These are phyloP conservation scores for Penicillium concentricum DNA, from an alignment of 2,329 filamentous ascomycete genomes.

Conservation along the genomic window DNA sequence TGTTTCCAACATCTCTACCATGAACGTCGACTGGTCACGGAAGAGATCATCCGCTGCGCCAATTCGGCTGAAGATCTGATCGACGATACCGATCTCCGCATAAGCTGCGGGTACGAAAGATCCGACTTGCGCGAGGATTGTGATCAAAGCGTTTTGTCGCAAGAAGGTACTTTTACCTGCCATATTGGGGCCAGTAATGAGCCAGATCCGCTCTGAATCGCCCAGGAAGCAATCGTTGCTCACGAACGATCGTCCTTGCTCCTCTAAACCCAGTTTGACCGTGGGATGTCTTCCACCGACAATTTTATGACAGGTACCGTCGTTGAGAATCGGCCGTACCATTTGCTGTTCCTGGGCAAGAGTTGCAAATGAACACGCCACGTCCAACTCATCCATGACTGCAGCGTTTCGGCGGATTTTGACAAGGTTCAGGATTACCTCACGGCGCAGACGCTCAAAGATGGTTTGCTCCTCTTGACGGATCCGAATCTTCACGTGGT, in stretches of 20 bases:
- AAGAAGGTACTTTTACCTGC: slow-evolving; percentile 95
- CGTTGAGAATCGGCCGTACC: slow-evolving; percentile 70
- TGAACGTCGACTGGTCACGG: slow-evolving; percentile 93
- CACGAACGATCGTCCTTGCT: slow-evolving; percentile 78
- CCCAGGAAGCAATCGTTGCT: slow-evolving; percentile 83
- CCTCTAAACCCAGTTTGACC: slow-evolving; percentile 77
- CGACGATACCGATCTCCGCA: slow-evolving; percentile 85
- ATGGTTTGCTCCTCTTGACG: slow-evolving; percentile 80
- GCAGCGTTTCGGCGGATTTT: slow-evolving; percentile 83
- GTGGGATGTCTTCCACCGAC: slow-evolving; percentile 87
- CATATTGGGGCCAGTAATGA: slow-evolving; percentile 90
- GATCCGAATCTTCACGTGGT: slow-evolving; percentile 74
- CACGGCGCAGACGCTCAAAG: slow-evolving; percentile 69
- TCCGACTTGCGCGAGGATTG: slow-evolving; percentile 87
- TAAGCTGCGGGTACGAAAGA: slow-evolving; percentile 88
- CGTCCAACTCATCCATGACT: slow-evolving; percentile 91
- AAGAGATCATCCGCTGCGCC: slow-evolving; percentile 96
- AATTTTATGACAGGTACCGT: slow-evolving; percentile 67
- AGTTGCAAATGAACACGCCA: slow-evolving; percentile 78
- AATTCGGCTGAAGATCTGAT: slow-evolving; percentile 90
- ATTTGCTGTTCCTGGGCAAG: slow-evolving; percentile 74
- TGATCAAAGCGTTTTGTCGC: slow-evolving; percentile 91
- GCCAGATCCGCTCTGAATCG: slow-evolving; percentile 67
- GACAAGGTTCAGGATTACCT: slow-evolving; percentile 78
- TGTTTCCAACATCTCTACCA: slow-evolving; percentile 99